These are phyloP conservation scores for Hibiscus trionum DNA, from an alignment of 345 rosid genomes.

Conservation along the genomic window DNA sequence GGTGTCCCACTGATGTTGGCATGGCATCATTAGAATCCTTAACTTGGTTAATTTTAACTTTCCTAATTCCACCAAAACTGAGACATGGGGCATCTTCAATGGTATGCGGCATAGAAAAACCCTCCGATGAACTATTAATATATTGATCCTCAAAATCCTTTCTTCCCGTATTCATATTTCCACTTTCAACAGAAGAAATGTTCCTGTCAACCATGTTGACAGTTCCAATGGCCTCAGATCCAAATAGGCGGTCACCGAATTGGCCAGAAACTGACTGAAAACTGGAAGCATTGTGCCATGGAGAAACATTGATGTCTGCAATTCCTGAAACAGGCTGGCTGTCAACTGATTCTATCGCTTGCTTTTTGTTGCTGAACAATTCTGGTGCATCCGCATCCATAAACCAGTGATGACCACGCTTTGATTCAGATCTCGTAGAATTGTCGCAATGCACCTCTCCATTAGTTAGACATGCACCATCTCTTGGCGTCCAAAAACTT, in stretches of 20 bases:
- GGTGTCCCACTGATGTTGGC: conserved; percentile 22
- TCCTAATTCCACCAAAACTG: conserved; percentile 45
- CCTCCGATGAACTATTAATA: conserved; percentile 27
- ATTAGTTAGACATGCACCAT: conserved; percentile 28
- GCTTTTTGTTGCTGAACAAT: conserved; percentile 46
- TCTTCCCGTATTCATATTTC: conserved; percentile 35
- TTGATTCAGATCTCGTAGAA: conserved; percentile 42
- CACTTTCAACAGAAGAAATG: conserved; percentile 23
- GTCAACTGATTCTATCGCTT: conserved; percentile 34
- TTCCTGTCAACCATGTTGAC: conserved; percentile 34
- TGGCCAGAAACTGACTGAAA: conserved; percentile 39
- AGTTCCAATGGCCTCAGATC: conserved; percentile 28
- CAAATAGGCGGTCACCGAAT: conserved; percentile 36
- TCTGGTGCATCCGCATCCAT: conserved; percentile 34
- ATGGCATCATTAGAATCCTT: conserved; percentile 28
- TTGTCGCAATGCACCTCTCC: conserved; percentile 36
- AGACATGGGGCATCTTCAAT: conserved; percentile 31
- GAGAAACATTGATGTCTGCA: conserved; percentile 27
- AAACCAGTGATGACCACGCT: conserved; percentile 51
- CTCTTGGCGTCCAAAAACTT: conserved; percentile 39
- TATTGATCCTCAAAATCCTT: conserved; percentile 33
- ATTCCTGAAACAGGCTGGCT: conserved; percentile 25
- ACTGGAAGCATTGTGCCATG: conserved; percentile 31
- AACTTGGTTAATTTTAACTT: conserved; percentile 47
- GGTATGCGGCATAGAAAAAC: conserved; percentile 35